Evolutionary conservation across 139 green algal species (phyloP).

Genomic region (Edaphochlamys debaryana): DNA sequence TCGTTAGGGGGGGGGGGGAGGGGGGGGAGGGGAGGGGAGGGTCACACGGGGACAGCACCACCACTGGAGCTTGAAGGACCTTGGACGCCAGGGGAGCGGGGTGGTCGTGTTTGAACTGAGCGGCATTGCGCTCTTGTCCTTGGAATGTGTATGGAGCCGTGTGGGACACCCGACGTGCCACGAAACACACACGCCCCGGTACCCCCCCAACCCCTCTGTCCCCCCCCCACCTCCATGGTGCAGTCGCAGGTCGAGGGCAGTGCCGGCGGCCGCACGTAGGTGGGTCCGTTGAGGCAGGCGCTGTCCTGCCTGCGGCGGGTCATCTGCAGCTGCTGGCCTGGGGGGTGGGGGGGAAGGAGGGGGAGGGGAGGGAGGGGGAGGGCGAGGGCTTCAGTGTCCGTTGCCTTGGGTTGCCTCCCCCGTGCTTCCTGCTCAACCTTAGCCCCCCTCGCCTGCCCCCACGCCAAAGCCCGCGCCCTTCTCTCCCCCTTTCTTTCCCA

Average conservation of each 20-base stretch:
- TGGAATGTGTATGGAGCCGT: too few relatives aligned
- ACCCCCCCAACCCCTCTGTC: too few relatives aligned
- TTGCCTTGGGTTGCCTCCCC: too few relatives aligned
- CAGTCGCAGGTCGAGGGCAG: background rate
- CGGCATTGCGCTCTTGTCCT: too few relatives aligned
- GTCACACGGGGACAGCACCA: too few relatives aligned
- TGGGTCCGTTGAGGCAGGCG: slow-evolving; percentile 74
- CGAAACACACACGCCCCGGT: too few relatives aligned
- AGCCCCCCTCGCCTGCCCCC: background rate
- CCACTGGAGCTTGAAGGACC: too few relatives aligned
- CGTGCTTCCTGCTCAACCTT: too few relatives aligned
- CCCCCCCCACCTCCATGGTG: slow-evolving; percentile 66
- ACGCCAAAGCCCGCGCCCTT: background rate
- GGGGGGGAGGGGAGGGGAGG: background rate
- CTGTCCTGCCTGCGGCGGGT: slow-evolving; percentile 60
- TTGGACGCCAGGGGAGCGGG: too few relatives aligned
- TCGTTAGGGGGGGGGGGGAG: background rate
- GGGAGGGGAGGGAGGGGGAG: background rate
- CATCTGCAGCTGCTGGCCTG: slow-evolving; percentile 52
- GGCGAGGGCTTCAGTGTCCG: too few relatives aligned
- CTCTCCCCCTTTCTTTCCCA: background rate
- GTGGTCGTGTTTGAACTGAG: too few relatives aligned
- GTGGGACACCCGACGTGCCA: too few relatives aligned
- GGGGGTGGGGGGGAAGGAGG: background rate
- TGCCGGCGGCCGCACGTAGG: slow-evolving; percentile 53